Conservation (phyloP, 1,284 basidiomycete genomes). For the Stereum hirsutum region DNA sequence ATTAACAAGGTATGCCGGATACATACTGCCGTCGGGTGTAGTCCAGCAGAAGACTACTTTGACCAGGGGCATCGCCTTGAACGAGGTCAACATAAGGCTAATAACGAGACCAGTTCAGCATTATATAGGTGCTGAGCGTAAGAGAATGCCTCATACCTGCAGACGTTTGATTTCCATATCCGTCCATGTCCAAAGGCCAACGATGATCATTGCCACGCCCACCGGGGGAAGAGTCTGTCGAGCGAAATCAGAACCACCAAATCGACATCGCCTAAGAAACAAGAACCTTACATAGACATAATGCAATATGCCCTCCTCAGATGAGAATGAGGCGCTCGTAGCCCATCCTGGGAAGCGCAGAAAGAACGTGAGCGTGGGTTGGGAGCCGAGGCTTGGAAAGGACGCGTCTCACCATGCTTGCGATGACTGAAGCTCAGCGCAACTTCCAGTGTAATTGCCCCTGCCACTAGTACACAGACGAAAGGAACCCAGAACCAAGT, state of each 20-base stretch:
- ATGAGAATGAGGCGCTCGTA: conserved; percentile 16
- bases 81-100: conserved; percentile 49
- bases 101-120: background rate
- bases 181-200: conserved; percentile 43
- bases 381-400: background rate
- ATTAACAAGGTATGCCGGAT: background rate
- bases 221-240: conserved; percentile 41
- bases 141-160: conserved; percentile 23
- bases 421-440: conserved; percentile 35
- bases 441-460: conserved; percentile 37
- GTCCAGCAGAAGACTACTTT: conserved; percentile 39
- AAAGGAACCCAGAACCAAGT: conserved; percentile 38
- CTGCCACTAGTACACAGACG: conserved; percentile 26
- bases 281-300: conserved; percentile 33
- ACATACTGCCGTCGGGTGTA: conserved; percentile 41
- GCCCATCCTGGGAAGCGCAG: conserved; percentile 29
- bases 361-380: background rate
- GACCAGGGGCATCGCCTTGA: conserved; percentile 39
- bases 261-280: background rate
- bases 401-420: conserved; percentile 27
- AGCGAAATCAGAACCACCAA: background rate
- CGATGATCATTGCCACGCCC: conserved; percentile 28
- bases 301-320: conserved; percentile 28
- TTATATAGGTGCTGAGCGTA: background rate
- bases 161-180: conserved; percentile 46